Evolutionary conservation across 306 rosid genomes (phyloP), one percentile per base, ranked within the genome.

Genomic region (Glycyrrhiza uralensis): DNA sequence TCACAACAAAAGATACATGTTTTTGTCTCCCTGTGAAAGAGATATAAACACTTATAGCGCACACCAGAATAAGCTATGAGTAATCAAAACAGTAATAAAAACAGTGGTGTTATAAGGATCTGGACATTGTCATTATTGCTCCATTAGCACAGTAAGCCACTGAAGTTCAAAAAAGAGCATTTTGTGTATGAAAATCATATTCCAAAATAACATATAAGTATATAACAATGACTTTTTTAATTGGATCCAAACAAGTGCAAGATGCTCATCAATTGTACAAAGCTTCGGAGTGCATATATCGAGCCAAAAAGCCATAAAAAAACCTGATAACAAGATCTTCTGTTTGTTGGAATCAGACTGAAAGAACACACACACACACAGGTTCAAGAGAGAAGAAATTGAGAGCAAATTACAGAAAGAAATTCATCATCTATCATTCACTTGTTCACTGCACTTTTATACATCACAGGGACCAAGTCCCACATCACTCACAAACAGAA

Each of bases 11-110:
- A 64, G 81, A 26, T 24, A 26, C 41, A 45, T 55, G 64, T 22
- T 44, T 80, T 50, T 11, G 85, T 65, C 80, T 81, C 54, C 74
- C 96, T 94, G 88, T 20, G 67, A 75, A 28, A 32, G 29, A 57
- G 44, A 30, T 18, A 36, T 5, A 28, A 19, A 60, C 42, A 33
- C 19, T 30, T 30, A 4, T 7, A 24, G 32, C 35, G 32, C 6
- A 36, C 47, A 66, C 41, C 61, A 49, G 35, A 44, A 28, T 2
- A 81, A 62, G 32, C 33, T 15, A 33, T 3, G 26, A 52, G 80
- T 28, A 75, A 55, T 71, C 19, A 61, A 59, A 76, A 50, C 47
- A 52, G 80, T 28, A 75, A 55, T 71, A 15, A 61, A 59, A 76
- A 50, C 47, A 71, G 56, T 18, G 15, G 36, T 13, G 14, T 29